Base-by-base conservation (phyloP, 2,329 filamentous ascomycete species). In the Pseudogymnoascus sp. region DNA sequence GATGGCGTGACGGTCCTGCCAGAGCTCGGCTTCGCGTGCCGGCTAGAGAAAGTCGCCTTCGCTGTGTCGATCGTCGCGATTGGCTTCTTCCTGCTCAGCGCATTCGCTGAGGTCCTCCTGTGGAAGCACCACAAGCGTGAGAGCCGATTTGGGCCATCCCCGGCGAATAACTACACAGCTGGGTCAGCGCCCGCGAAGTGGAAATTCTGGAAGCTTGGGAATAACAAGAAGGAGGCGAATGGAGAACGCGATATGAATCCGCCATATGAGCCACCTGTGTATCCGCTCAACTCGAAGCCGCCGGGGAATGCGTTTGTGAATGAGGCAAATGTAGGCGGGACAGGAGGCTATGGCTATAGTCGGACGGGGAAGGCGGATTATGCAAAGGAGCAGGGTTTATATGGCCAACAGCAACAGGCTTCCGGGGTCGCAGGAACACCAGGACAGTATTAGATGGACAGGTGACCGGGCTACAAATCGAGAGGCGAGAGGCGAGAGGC, bases 61-160 rank as follows among this genome's bases (percentile, higher is more conserved):
- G 89, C 90, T 3, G 86, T 94, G 14, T 78, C 92, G 31, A 89
- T 97, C 64, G 83, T 92, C 63, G 89, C 82, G 70, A 85, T 89
- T 59, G 74, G 90, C 77, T 86, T 93, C 75, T 94, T 93, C 80
- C 72, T 91, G 69, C 71, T 90, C 70, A 90, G 89, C 59, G 84
- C 89, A 61, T 72, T 86, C 63, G 79, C 89, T 66, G 89, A 93
- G 70, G 66, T 91, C 60, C 78, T 81, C 59, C 82, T 93, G 52
- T 83, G 83, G 68, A 85, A 86, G 64, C 81, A 90, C 74, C 88
- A 89, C 78, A 85, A 86, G 76, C 87, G 86, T 69, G 87, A 90
- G 76, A 90, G 89, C 78, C 83, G 84, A 61, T 89, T 83, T 72
- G 87, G 88, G 12, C 87, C 86, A 37, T 78, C 80, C 59, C 86